Conservation (phyloP, 164 flowering plant species). For the Magnolia officinalis region DNA sequence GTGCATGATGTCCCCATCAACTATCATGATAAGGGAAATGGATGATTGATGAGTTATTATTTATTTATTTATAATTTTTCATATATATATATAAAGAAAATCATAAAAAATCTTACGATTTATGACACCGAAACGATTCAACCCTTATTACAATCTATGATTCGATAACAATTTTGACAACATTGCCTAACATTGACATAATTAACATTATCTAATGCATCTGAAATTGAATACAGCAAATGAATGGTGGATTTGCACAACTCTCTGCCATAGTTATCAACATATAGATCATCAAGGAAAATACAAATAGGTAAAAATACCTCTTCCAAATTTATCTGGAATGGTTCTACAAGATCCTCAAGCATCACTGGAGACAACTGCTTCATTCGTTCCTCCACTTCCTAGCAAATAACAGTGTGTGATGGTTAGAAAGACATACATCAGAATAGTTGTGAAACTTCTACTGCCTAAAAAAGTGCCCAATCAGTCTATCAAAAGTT, state of each 20-base stretch:
- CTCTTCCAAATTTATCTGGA: constrained; percentile 73
- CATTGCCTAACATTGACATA: background rate
- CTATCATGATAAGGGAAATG: too few species aligned
- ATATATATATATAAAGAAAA: too few species aligned
- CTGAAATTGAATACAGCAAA: background rate
- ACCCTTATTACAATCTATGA: too few species aligned
- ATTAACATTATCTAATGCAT: background rate
- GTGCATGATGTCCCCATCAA: too few species aligned
- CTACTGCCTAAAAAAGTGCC: too few species aligned
- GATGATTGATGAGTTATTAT: too few species aligned
- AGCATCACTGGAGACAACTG: constrained; percentile 72
- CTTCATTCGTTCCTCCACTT: constrained; percentile 68
- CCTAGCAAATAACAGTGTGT: constrained; percentile 38
- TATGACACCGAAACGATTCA: too few species aligned
- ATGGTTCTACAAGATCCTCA: constrained; percentile 76
- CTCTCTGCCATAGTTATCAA: background rate
- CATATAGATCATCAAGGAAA: background rate
- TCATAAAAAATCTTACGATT: too few species aligned
- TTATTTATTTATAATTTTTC: too few species aligned
- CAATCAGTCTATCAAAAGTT: too few species aligned
- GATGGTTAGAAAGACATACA: constrained; percentile 1
- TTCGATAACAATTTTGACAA: background rate
- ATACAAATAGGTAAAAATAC: constrained; percentile 25
- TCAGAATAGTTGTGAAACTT: background rate
- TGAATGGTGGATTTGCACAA: too few species aligned